Base-by-base conservation (phyloP, 208 protist genomes). In the Porcisia hertigi region DNA sequence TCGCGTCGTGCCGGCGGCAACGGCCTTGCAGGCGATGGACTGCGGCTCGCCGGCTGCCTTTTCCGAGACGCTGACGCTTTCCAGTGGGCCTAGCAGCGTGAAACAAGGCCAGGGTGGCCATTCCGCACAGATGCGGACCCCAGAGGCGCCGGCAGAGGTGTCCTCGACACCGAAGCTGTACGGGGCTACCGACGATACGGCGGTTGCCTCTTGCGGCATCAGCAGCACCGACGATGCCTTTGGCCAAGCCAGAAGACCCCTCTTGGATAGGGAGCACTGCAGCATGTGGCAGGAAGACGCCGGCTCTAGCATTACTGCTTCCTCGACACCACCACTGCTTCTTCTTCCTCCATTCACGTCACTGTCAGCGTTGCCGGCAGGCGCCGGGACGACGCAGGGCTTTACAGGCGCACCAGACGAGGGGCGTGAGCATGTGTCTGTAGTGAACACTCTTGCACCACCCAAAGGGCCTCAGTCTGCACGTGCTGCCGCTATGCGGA, bases 1-100 rank as follows among this genome's bases (percentile, higher is more conserved):
- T n/a, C 79, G 59, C 8, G 39, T 83, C 43, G 60, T 54, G 49
- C 49, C 66, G n/a, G 25, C 30, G 7, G 64, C 7, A 60, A 53
- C 20, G 52, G 52, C 54, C 69, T 55, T 49, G 52, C 69, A 12
- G 20, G 57, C 70, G 20, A 23, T 60, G 53, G 41, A 74, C 64
- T 54, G 20, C 64, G 14, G n/a, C n/a, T 1, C 0, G 64, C 23
- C n/a, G 43, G 64, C n/a, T 16, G 9, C 64, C 43, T 53, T 53
- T 18, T 36, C 64, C 43, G 64, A 23, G 11, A 69, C 43, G 25
- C 64, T 7, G 20, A 12, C 49, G 43, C 64, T 43, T 30, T 2
- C n/a, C 18, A 69, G 43, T 16, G 64, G 12, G 64, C 64, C 8
- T 20, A 23, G 43, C 43, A 36, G 20, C 64, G 57, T 39, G 16